These are phyloP conservation scores for Effrenium voratum DNA, from an alignment of 73 alveolate species.

Conservation along the genomic window DNA sequence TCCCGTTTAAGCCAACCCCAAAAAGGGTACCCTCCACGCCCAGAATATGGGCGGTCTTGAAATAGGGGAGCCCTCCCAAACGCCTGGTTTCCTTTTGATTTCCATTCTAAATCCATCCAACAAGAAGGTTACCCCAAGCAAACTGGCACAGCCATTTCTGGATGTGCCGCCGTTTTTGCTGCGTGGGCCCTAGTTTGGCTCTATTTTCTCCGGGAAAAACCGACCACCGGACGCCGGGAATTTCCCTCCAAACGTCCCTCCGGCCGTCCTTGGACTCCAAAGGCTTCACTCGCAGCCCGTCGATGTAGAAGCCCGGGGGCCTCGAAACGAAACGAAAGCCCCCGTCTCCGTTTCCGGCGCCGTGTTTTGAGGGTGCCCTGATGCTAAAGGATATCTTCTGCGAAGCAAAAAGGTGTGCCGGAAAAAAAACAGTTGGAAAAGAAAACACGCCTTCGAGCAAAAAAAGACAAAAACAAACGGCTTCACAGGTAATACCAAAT, in stretches of 20 bases:
- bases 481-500: too few species aligned
- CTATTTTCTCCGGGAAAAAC: not conserved
- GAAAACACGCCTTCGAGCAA: too few species aligned
- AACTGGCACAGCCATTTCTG: not conserved
- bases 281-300: conserved; percentile 89
- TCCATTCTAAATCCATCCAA: not conserved
- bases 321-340: not conserved
- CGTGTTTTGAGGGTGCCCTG: too few species aligned
- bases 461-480: too few species aligned
- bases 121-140: not conserved
- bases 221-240: not conserved
- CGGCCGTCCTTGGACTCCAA: not conserved
- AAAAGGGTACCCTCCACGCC: too few species aligned
- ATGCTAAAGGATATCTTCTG: too few species aligned
- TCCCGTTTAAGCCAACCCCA: too few species aligned
- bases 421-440: too few species aligned
- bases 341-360: too few species aligned
- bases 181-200: not conserved
- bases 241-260: not conserved
- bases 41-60: too few species aligned
- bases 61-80: too few species aligned
- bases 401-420: too few species aligned
- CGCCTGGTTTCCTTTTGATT: not conserved
- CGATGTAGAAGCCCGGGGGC: conserved; percentile 87
- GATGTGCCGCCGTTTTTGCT: not conserved